phyloP scores from a whole-genome alignment of 2,329 filamentous ascomycete species.

The Dothiorella sarmentorum region DNA sequence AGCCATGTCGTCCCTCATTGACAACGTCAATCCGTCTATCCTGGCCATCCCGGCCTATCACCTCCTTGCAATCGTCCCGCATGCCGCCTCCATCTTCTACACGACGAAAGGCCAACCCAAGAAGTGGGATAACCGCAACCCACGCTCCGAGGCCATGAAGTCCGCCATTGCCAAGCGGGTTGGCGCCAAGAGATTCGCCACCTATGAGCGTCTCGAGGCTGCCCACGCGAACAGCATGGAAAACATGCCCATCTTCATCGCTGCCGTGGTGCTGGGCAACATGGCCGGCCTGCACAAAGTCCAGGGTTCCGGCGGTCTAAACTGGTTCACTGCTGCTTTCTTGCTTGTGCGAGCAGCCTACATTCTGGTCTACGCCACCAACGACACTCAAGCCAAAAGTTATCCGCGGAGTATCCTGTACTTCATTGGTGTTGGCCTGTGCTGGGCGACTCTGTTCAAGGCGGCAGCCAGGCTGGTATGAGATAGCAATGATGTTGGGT shows the following conservation, averaged over 20 bases:
- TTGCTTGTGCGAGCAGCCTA: slow-evolving; percentile 37
- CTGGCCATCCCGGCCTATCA: slow-evolving; percentile 46
- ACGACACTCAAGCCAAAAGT: slow-evolving; percentile 24
- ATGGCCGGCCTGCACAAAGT: slow-evolving; percentile 35
- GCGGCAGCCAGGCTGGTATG: slow-evolving; percentile 27
- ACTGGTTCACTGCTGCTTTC: slow-evolving; percentile 35
- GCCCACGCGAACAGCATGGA: slow-evolving; percentile 48
- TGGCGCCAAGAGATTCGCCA: slow-evolving; percentile 35
- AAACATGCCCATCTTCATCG: slow-evolving; percentile 45
- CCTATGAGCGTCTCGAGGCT: slow-evolving; percentile 44
- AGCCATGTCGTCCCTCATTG: slow-evolving; percentile 13
- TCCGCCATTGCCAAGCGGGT: slow-evolving; percentile 37
- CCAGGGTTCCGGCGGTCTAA: slow-evolving; percentile 28
- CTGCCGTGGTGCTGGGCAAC: slow-evolving; percentile 43
- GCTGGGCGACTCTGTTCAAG: slow-evolving; percentile 29
- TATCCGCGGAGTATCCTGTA: slow-evolving; percentile 30
- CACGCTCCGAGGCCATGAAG: slow-evolving; percentile 36
- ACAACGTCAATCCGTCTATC: slow-evolving; percentile 39
- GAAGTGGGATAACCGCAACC: slow-evolving; percentile 44
- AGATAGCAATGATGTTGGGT: not conserved
- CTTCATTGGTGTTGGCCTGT: slow-evolving; percentile 28
- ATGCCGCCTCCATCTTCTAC: slow-evolving; percentile 37
- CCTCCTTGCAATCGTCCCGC: slow-evolving; percentile 41
- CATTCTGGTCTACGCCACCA: slow-evolving; percentile 33
- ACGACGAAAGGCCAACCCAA: slow-evolving; percentile 35